Base-by-base conservation (phyloP, 202 grass and related monocot species). In the Bolboschoenoplectus hybrid region DNA sequence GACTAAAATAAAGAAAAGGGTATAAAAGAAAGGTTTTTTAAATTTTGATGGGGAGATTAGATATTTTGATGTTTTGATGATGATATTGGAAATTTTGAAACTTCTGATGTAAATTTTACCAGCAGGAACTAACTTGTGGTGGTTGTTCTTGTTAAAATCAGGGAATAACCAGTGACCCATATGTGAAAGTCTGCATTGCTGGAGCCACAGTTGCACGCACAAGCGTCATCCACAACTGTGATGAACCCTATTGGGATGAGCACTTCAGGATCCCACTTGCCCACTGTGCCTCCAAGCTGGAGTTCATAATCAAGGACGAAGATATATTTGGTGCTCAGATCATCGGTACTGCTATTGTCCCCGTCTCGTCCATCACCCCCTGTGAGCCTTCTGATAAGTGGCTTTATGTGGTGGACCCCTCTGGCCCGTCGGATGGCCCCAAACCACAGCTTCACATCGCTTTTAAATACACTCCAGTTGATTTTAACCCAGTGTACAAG, bases 321-420 rank as follows among this genome's bases (percentile, higher is more conserved):
- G 95, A 98, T 74, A 69, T 90, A 1, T 88, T 93, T 74, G 95
- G 91, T 49, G 89, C 93, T 38, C 89, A 98, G 66, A 78, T 92
- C 88, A 94, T 98, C 57, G 93, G 93, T 85, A 55, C 1, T 26
- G 91, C 91, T 35, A 38, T 11, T 1, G 68, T 98, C 47, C 11
- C 90, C 43, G 85, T 90, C 16, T 38, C 56, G 2, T 0, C 0
- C 0, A 4, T 98, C 53, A 83, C 88, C 81, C 38, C 73, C 13
- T 7, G 84, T 1, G 2, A 38, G 1, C 19, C 2, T 55, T 74
- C 82, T 53, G 64, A 84, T 35, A 70, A 39, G 13, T 84, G 63
- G 81, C 63, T 84, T 84, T n/a, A 45, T 84, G 81, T 84, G 35
- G 7, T 55, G 7, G 81, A 84, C 81, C 62, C 81, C 40, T 84